Base-by-base conservation (phyloP, 495 filamentous ascomycete species). In the Daldinia loculata region DNA sequence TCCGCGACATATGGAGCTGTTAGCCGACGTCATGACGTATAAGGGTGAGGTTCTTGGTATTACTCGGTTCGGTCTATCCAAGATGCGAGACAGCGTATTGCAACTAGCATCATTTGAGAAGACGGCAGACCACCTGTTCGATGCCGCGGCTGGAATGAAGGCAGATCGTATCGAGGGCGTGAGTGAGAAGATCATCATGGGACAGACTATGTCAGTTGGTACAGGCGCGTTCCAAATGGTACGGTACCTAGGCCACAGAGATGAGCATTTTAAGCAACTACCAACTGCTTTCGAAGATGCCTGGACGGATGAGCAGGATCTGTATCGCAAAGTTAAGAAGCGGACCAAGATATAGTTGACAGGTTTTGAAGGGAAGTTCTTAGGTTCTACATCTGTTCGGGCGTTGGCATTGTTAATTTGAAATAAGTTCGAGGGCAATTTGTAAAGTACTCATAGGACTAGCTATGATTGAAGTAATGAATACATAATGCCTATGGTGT, bases 11-110 rank as follows among this genome's bases (percentile, higher is more conserved):
- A 98, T 99, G 94, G 92, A 98, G 78, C 88, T 99, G 7, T 87
- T 99, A 15, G 95, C 95, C n/a, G 96, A 99, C 66, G 93, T 98
- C 38, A 99, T 99, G 95, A 99, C 95, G 6, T 98, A 95, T 86
- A 97, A 97, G 81, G 95, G 95, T 53, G 95, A 98, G 69, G 92
- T 98, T 0, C 87, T 97, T n/a, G 95, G 95, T 38, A 99, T 99
- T 76, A 99, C 95, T 8, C 90, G 95, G 26, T 98, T 98, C 79
- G 95, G 95, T 56, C 85, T 99, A 43, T 89, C 93, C 56, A 99
- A 99, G 85, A 99, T 97, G 94, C 86, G 95, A 58, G 96, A 99
- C 78, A 91, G 88, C 26, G 95, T 98, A 41, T 81, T 99, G 53
- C 96, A 98, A 79, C 89, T 98, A 1, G 95, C 95, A 0, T 96